Evolutionary conservation across 2,329 filamentous ascomycete genomes (phyloP), one percentile per base, ranked within the genome.

Genomic region (Ceratocystis harringtonii): DNA sequence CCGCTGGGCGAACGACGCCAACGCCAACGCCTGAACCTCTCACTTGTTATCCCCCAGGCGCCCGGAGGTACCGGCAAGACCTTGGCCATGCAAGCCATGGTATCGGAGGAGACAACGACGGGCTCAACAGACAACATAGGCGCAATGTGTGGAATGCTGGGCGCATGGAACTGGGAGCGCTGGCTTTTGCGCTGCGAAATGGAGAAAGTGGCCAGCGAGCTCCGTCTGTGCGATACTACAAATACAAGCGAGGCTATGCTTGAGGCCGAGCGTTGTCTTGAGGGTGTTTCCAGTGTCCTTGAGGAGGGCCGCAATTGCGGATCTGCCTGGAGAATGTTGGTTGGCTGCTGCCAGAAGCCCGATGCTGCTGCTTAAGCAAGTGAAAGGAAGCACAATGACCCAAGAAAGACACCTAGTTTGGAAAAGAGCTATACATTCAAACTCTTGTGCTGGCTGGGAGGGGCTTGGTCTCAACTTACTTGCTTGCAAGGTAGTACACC

Each of bases 161-260:
- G 90, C 3, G 86, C 88, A 30, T 94, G 91, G 86, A 86, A 86
- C 73, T 99, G 92, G 92, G 94, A 99, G 81, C 88, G 90, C 74
- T 99, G 94, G 94, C 82, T 97, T 74, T 77, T 96, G 70, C 89
- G 90, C 72, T 82, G 92, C 71, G 89, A 94, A 77, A 83, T 87
- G 76, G 92, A 96, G 78, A 94, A 82, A 74, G 79, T 79, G 3
- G 79, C 90, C 72, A 88, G 89, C 30, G 86, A 90, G 72, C 74
- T 81, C 68, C 75, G 81, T 10, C 77, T 84, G 28, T 76, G 75
- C 3, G 80, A 84, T 70, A 82, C 76, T 3, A 79, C 80, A 36
- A 79, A 78, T 45, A 73, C 80, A 8, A 77, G 80, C 25, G 73
- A 76, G 57, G 78, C 80, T 61, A 78, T 83, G 73, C 74, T 75